These are phyloP conservation scores for Fusarium sarcochroum DNA, from an alignment of 2,329 filamentous ascomycete genomes.

Conservation along the genomic window DNA sequence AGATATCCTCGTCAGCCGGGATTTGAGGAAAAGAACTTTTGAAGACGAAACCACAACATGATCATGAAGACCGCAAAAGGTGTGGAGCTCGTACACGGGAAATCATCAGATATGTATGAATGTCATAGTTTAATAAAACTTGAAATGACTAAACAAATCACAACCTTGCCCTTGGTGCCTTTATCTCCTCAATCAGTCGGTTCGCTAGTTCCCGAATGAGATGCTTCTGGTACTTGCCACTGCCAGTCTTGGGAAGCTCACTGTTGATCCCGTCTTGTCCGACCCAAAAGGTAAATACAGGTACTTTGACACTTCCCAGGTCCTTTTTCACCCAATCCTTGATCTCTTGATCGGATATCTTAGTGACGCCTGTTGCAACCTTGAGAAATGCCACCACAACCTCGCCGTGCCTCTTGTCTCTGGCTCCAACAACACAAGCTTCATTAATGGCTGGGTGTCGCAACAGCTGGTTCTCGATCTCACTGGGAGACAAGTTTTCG, in stretches of 20 bases:
- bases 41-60: too few species aligned
- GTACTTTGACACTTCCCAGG: not conserved
- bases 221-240: constrained; percentile 7
- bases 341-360: not conserved
- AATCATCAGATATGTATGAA: too few species aligned
- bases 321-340: not conserved
- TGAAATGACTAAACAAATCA: not conserved
- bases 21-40: too few species aligned
- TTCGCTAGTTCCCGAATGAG: not conserved
- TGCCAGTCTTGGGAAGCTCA: not conserved
- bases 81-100: too few species aligned
- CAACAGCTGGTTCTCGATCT: not conserved
- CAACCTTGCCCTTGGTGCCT: not conserved
- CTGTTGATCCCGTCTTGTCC: not conserved
- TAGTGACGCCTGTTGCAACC: not conserved
- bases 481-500: not conserved
- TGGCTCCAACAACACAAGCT: not conserved
- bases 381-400: not conserved
- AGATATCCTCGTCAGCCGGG: too few species aligned
- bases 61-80: too few species aligned
- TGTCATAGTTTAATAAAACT: too few species aligned
- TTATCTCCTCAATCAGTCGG: not conserved
- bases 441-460: not conserved
- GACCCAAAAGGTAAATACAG: not conserved
- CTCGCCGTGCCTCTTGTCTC: not conserved